Conservation (phyloP, 306 rosid species). For the Cotoneaster glaucophyllus region DNA sequence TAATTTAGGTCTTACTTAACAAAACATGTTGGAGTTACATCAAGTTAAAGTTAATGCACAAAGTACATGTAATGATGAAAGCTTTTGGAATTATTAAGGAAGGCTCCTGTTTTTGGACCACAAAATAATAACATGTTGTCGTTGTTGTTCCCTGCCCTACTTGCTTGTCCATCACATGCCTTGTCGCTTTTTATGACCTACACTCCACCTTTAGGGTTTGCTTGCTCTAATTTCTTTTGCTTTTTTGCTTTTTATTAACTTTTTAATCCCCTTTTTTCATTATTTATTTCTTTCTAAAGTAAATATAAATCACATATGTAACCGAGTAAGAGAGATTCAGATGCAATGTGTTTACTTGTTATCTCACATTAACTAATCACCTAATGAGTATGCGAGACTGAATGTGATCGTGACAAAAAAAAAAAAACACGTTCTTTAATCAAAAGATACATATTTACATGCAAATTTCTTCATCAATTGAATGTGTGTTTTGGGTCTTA, state of each 20-base stretch:
- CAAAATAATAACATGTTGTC: not conserved
- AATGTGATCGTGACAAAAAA: not conserved
- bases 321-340: not conserved
- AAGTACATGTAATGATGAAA: constrained; percentile 6
- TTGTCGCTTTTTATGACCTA: not conserved
- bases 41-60: not conserved
- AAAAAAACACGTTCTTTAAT: not conserved
- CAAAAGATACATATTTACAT: not conserved
- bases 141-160: not conserved
- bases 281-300: not conserved
- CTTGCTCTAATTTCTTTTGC: not conserved
- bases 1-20: not conserved
- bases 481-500: not conserved
- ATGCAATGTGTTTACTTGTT: not conserved
- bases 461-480: not conserved
- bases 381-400: not conserved
- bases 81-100: constrained; percentile 20
- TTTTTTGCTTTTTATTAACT: not conserved
- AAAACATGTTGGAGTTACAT: not conserved
- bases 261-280: not conserved
- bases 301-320: not conserved
- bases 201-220: not conserved
- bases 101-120: constrained; percentile 7
- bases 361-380: not conserved
- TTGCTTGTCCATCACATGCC: constrained; percentile 3